phyloP scores from a whole-genome alignment of 1,284 basidiomycete species.

The Phellopilus nigrolimitatus region DNA sequence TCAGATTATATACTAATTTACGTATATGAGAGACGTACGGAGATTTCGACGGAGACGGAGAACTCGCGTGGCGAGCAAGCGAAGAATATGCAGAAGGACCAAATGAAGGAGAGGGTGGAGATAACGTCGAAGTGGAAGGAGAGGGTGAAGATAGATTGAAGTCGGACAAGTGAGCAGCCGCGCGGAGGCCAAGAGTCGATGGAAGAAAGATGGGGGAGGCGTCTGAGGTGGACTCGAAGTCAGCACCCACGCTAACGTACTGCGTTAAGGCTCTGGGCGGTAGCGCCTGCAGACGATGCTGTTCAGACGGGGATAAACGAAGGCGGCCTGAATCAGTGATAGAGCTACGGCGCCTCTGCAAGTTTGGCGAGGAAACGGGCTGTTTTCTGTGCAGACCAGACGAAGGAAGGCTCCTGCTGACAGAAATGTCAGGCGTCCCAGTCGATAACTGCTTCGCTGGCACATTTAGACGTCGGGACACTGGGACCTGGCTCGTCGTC shows the following conservation, averaged over 20 bases:
- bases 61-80: conserved; percentile 11
- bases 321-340: conserved; percentile 21
- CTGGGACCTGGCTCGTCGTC: conserved; percentile 24
- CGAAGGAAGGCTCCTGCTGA: conserved; percentile 52
- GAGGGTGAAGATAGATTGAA: conserved; percentile 13
- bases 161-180: conserved; percentile 27
- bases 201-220: conserved; percentile 53
- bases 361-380: conserved; percentile 12
- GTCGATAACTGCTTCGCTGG: not conserved
- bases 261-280: conserved; percentile 71
- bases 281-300: conserved; percentile 27
- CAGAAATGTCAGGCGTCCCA: conserved; percentile 26
- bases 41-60: conserved; percentile 12
- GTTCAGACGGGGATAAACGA: conserved; percentile 25
- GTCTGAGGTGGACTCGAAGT: conserved; percentile 40
- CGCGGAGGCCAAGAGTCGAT: conserved; percentile 62
- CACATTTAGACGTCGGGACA: conserved; percentile 18
- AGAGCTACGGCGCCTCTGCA: conserved; percentile 14
- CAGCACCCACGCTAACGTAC: conserved; percentile 39
- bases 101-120: conserved; percentile 13
- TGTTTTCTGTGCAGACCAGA: conserved; percentile 25
- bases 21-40: conserved; percentile 19
- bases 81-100: conserved; percentile 16
- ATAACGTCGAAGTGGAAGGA: conserved; percentile 13
- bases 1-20: conserved; percentile 9